Conservation (phyloP, 768 basidiomycete species). For the Collybia nuda region DNA sequence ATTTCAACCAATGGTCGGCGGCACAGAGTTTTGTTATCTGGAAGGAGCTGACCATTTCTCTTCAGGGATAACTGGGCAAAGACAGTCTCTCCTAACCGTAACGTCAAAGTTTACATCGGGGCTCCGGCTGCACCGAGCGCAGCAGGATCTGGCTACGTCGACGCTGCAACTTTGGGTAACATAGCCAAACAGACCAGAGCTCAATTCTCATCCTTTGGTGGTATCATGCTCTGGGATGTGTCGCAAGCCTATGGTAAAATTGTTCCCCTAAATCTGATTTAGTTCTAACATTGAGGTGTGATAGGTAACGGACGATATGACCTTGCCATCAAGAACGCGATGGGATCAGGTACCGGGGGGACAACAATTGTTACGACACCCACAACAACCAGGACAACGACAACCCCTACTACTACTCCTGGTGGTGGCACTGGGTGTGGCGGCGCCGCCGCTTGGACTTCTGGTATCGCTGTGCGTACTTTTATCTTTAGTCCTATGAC, state of each 20-base stretch:
- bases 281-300: not conserved
- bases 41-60: not conserved
- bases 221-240: slow-evolving; percentile 44
- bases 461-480: slow-evolving; percentile 33
- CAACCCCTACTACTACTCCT: slow-evolving; percentile 9
- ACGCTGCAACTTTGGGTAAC: slow-evolving; percentile 36
- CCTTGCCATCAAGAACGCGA: slow-evolving; percentile 37
- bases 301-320: slow-evolving; percentile 42
- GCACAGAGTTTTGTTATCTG: too few relatives aligned
- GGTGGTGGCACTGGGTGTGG: slow-evolving; percentile 33
- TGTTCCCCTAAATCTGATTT: not conserved
- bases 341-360: slow-evolving; percentile 24
- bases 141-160: slow-evolving; percentile 54
- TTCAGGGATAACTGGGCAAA: slow-evolving; percentile 57
- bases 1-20: slow-evolving; percentile 44
- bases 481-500: not conserved
- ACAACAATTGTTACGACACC: slow-evolving; percentile 9
- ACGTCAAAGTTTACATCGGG: slow-evolving; percentile 57
- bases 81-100: slow-evolving; percentile 47
- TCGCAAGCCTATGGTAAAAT: slow-evolving; percentile 36
- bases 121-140: slow-evolving; percentile 51
- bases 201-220: slow-evolving; percentile 55
- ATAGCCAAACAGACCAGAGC: slow-evolving; percentile 39
- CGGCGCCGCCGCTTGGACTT: slow-evolving; percentile 40
- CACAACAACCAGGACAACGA: slow-evolving; percentile 12